Base-by-base conservation (phyloP, 2,329 filamentous ascomycete species). In the Phyllosticta capitalensis region DNA sequence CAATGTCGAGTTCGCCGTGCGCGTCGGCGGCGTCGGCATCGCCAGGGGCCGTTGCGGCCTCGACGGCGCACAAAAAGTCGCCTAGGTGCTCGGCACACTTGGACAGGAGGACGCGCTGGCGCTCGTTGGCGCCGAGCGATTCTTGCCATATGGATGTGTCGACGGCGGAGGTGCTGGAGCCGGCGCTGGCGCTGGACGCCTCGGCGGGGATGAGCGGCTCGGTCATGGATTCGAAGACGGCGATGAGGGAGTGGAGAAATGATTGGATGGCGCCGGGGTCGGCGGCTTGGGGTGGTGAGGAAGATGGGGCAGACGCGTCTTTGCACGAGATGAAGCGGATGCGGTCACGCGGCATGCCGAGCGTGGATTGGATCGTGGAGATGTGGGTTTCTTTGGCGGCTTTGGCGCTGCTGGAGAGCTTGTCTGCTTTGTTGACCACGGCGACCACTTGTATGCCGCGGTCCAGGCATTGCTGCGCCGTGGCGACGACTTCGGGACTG, bases 61-160 rank as follows among this genome's bases (percentile, higher is more conserved):
- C 59, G 9, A 85, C 82, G 67, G 86, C 83, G 9, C 69, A 73
- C 62, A 92, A 75, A 70, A 96, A 99, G 21, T 84, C 81, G 54
- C 87, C 81, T 0, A 99, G 81, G 69, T 91, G 83, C 38, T 71
- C 70, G 12, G 87, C 79, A 70, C 92, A 96, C 68, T 85, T 80
- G 55, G 83, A 80, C 53, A 99, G 81, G 56, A 96, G 84, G 70
- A 90, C 82, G 56, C 88, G 83, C 76, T 99, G 94, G 61, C 94
- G 86, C 73, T 92, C 90, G 19, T 90, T 96, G 45, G 96, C 92
- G 59, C 92, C 92, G 3, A 96, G 81, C 4, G 94, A 87, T 67
- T 95, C 89, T 74, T 91, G 83, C 78, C 89, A 85, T 63, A 89
- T 83, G 3, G 81, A 81, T 10, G 85, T 82, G 68, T 92, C 77